phyloP scores from a whole-genome alignment of 2,329 filamentous ascomycete species.

The Xylariaceae sp. region DNA sequence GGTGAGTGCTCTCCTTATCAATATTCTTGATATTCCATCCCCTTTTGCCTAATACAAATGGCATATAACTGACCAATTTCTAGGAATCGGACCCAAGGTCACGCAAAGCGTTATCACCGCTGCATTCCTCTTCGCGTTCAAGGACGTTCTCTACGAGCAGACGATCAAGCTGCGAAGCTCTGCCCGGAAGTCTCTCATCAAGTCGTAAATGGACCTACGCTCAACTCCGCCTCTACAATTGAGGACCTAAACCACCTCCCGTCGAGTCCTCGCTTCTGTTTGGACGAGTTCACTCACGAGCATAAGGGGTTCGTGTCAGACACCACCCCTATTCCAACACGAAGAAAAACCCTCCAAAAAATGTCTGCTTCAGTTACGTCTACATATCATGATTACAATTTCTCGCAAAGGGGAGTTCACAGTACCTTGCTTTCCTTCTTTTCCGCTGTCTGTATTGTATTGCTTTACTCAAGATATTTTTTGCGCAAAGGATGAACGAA shows the following conservation, averaged over 20 bases:
- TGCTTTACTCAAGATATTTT: no score
- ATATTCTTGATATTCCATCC: neutral
- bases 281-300: neutral
- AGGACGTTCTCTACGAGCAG: constrained; percentile 88
- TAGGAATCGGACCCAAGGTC: constrained; percentile 92
- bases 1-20: constrained; percentile 49
- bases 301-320: no score
- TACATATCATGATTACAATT: no score
- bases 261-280: neutral
- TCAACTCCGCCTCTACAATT: no score
- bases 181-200: constrained; percentile 35
- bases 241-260: neutral
- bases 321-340: no score
- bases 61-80: constrained; percentile 2
- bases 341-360: no score
- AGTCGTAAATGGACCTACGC: constrained; percentile 19
- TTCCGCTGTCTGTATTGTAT: no score
- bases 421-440: no score
- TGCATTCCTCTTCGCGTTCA: constrained; percentile 95
- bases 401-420: no score
- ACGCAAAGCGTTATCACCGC: constrained; percentile 95
- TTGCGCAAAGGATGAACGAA: no score
- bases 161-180: constrained; percentile 60
- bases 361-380: no score
- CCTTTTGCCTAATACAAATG: neutral